Conservation (phyloP, 805 yeast genomes). For the Sungouiella blattae region DNA sequence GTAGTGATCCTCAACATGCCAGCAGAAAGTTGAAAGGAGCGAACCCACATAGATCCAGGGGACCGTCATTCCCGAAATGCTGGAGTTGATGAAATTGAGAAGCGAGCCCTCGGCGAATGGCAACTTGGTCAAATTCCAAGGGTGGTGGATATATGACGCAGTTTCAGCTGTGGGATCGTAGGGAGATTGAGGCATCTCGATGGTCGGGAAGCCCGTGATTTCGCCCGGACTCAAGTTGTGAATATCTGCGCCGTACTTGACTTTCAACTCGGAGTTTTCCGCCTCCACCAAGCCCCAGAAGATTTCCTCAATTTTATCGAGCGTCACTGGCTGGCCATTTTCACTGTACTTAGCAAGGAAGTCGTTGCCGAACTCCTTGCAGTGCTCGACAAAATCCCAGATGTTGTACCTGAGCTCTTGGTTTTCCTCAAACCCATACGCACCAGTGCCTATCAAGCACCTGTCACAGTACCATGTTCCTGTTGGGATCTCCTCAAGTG, state of each 20-base stretch:
- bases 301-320: constrained; percentile 52
- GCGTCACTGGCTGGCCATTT: constrained; percentile 25
- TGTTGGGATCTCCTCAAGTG: constrained; percentile 48
- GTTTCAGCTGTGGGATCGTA: constrained; percentile 11
- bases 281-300: constrained; percentile 59
- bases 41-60: constrained; percentile 96
- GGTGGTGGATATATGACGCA: constrained; percentile 48
- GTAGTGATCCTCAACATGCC: constrained; percentile 96
- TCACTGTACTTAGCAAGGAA: constrained; percentile 33
- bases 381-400: constrained; percentile 55
- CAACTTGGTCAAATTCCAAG: constrained; percentile 71
- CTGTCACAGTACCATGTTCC: constrained; percentile 78
- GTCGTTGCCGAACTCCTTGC: constrained; percentile 46
- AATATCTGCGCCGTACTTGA: constrained; percentile 83
- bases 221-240: constrained; percentile 63
- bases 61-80: constrained; percentile 88
- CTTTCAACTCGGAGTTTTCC: constrained; percentile 48
- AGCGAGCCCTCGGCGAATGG: constrained; percentile 71
- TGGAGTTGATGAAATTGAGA: constrained; percentile 58
- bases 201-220: constrained; percentile 69
- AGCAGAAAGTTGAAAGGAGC: constrained; percentile 85
- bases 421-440: constrained; percentile 78
- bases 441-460: constrained; percentile 84
- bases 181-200: constrained; percentile 23
- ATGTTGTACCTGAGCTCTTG: constrained; percentile 52